Percentiles rank a stretch among this genome's conserved stretches.
Evolutionary conservation across 2,329 filamentous ascomycete genomes (phyloP).

Genomic region (Lasiodiplodia sp.): DNA sequence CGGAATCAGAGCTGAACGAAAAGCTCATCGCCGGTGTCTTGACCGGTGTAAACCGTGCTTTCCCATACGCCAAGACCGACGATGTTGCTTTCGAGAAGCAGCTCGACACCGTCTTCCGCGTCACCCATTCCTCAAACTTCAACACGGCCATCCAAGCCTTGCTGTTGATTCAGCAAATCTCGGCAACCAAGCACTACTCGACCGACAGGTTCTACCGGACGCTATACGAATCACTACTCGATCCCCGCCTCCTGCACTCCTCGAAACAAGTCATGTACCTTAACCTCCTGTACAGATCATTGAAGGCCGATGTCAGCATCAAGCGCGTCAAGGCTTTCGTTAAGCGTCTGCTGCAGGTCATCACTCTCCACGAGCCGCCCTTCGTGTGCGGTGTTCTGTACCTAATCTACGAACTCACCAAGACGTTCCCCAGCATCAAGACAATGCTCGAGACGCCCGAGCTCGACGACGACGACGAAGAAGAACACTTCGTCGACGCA

Average conservation of each 20-base stretch:
- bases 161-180: slow-evolving; percentile 92
- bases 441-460: slow-evolving; percentile 73
- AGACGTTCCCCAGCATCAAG: slow-evolving; percentile 79
- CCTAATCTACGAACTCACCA: slow-evolving; percentile 80
- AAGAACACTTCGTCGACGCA: slow-evolving; percentile 74
- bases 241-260: slow-evolving; percentile 84
- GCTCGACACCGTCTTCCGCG: slow-evolving; percentile 90
- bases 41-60: slow-evolving; percentile 93
- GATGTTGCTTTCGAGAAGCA: slow-evolving; percentile 82
- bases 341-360: slow-evolving; percentile 87
- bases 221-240: slow-evolving; percentile 91
- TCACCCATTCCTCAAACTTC: slow-evolving; percentile 98
- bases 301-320: slow-evolving; percentile 89
- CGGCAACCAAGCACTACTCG: slow-evolving; percentile 78
- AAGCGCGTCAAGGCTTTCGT: slow-evolving; percentile 95
- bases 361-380: slow-evolving; percentile 87
- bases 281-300: slow-evolving; percentile 84
- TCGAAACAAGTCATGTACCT: slow-evolving; percentile 97
- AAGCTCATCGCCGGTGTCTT: slow-evolving; percentile 92
- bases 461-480: slow-evolving; percentile 78
- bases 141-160: slow-evolving; percentile 97
- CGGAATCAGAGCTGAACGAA: slow-evolving; percentile 75
- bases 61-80: slow-evolving; percentile 87
- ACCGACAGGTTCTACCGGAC: slow-evolving; percentile 94
- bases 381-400: slow-evolving; percentile 95